Percentiles rank a stretch among this genome's conserved stretches.
These are phyloP conservation scores for Entamoeba invadens DNA, from an alignment of 208 protist species.

Conservation along the genomic window DNA sequence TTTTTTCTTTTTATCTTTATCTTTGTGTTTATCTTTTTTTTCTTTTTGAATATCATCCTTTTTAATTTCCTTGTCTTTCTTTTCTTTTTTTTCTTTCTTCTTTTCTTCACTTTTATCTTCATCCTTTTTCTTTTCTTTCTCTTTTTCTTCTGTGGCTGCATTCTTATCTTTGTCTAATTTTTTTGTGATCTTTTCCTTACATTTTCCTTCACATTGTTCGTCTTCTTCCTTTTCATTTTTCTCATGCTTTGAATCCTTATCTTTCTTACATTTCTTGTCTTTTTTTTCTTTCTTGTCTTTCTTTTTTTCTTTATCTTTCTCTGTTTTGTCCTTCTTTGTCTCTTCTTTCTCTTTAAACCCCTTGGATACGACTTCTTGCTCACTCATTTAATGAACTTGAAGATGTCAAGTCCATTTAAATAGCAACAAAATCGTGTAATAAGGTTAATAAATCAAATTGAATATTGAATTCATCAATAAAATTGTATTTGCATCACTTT, in stretches of 20 bases:
- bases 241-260: slow-evolving; percentile 4
- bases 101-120: background rate
- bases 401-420: too few relatives aligned
- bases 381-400: too few relatives aligned
- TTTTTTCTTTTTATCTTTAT: slow-evolving; percentile 8
- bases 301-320: too few relatives aligned
- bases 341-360: background rate
- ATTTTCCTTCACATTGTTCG: slow-evolving; percentile 2
- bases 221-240: slow-evolving; percentile 10
- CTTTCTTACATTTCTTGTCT: slow-evolving; percentile 11
- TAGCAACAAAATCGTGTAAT: too few relatives aligned
- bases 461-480: too few relatives aligned
- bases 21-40: slow-evolving; percentile 1
- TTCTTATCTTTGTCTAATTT: slow-evolving; percentile 5
- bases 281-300: slow-evolving; percentile 6
- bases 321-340: slow-evolving; percentile 14
- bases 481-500: too few relatives aligned
- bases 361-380: too few relatives aligned
- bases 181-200: background rate
- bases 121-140: slow-evolving; percentile 15
- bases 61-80: background rate
- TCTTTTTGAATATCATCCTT: background rate
- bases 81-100: too few relatives aligned
- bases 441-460: too few relatives aligned
- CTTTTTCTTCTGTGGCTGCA: background rate